Base-by-base conservation (phyloP, 345 rosid genomes). In the Lepidium africanum region DNA sequence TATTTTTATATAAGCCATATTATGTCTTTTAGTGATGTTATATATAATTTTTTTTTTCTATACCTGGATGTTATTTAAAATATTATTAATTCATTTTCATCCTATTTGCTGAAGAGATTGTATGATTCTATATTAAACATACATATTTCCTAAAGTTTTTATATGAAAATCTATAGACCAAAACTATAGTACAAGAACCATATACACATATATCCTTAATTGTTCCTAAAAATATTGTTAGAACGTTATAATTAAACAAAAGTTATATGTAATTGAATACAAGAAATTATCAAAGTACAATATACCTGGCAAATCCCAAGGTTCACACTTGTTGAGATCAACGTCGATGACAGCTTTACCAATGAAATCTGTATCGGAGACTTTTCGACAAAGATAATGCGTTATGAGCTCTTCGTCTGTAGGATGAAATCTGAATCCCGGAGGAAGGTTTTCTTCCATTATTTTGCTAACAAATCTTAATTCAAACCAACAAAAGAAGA, bases 271-370 rank as follows among this genome's bases (percentile, higher is more conserved):
- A 27, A 27, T 3, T 27, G 6, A 27, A 27, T 21, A 21, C 32
- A 27, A 27, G 32, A 27, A 21, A 37, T 52, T 5, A 48, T 30
- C 14, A 11, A 70, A 9, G 54, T 33, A 50, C 5, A 5, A 27
- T 2, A 4, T 81, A 93, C 99, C 97, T 65, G 99, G 99, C 64
- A 94, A 91, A 71, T 94, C 97, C 99, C 99, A 94, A 60, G 99
- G 99, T 73, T 94, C 99, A 71, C 83, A 84, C 79, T 91, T 94
- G 52, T 94, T 94, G 72, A 94, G 97, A 89, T 94, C 99, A 65
- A 91, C 96, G 70, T 88, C 93, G 13, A 92, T 86, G 63, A 94
- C 69, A 48, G 97, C 99, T 72, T 87, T 91, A 16, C 88, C 87
- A 0, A 87, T 80, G 77, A 94, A 94, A 62, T 72, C 47, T 10